Evolutionary conservation across 441 rosid genomes (phyloP).

Genomic region (Adansonia madagascariensis): DNA sequence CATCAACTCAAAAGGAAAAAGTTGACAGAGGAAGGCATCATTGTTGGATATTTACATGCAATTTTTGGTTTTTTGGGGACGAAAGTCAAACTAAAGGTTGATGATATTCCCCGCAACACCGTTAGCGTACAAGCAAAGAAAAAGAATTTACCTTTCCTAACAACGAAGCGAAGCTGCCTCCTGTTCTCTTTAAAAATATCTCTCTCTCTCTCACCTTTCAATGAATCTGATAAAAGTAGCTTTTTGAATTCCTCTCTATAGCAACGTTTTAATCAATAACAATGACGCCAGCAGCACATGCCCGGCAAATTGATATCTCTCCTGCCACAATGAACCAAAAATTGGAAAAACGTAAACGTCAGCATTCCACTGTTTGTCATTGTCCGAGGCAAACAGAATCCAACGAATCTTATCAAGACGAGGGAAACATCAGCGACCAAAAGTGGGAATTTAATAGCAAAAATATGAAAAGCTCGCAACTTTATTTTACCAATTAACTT

Average conservation of each 20-base stretch:
- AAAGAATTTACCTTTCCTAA: constrained; percentile 38
- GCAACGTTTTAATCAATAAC: constrained; percentile 17
- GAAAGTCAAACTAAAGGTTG: background rate
- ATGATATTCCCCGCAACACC: constrained; percentile 16
- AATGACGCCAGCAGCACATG: constrained; percentile 14
- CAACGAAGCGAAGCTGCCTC: constrained; percentile 34
- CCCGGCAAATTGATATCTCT: constrained; percentile 12
- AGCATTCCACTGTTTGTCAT: background rate
- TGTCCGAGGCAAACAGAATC: background rate
- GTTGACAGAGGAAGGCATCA: no score
- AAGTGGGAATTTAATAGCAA: background rate
- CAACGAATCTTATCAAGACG: constrained; percentile 7
- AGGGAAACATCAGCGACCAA: background rate
- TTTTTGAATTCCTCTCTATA: constrained; percentile 1
- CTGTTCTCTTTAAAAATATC: constrained; percentile 20
- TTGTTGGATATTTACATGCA: background rate
- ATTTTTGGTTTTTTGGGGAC: background rate
- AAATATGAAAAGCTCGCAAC: background rate
- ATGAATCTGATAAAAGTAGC: constrained; percentile 9
- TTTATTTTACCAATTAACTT: constrained; percentile 24
- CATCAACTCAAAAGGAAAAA: no score
- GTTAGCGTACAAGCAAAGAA: constrained; percentile 34
- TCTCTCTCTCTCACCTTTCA: background rate
- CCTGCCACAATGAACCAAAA: constrained; percentile 31
- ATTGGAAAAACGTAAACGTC: background rate